Evolutionary conservation across 2,329 filamentous ascomycete species (phyloP).

Genomic region (Eutypella sp.): DNA sequence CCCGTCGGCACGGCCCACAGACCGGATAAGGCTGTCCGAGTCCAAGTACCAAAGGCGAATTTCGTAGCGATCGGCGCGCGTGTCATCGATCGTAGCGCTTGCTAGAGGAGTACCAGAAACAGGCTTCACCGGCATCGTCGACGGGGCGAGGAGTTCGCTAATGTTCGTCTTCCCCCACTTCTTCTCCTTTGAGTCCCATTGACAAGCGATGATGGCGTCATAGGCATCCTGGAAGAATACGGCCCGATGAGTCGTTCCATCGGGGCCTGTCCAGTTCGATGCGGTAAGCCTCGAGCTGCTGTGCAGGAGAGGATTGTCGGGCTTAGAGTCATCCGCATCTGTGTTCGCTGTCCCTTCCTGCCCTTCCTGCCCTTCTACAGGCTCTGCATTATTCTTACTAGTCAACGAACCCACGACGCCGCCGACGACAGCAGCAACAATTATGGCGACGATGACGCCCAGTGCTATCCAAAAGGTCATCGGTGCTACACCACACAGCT

Average conservation of each 20-base stretch:
- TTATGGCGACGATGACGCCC: conserved; percentile 4
- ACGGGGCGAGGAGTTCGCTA: conserved; percentile 13
- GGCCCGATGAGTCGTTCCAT: conserved; percentile 11
- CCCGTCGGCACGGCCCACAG: conserved; percentile 12
- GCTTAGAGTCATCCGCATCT: conserved; percentile 4
- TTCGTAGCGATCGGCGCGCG: conserved; percentile 4
- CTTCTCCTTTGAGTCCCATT: conserved; percentile 16
- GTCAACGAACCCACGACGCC: conserved; percentile 12
- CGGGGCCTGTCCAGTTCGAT: conserved; percentile 15
- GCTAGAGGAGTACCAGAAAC: conserved; percentile 18
- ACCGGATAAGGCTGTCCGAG: conserved; percentile 13
- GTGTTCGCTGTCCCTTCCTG: conserved; percentile 1
- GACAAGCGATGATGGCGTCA: conserved; percentile 14
- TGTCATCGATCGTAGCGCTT: conserved; percentile 15
- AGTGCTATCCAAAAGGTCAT: conserved; percentile 16
- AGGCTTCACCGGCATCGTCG: conserved; percentile 15
- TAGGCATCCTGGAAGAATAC: conserved; percentile 19
- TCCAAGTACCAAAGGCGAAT: conserved; percentile 19
- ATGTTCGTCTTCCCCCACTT: conserved; percentile 22
- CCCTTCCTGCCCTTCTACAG: neutral
- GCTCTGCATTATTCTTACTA: conserved; percentile 3
- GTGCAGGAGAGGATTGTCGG: conserved; percentile 8
- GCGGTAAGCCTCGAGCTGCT: conserved; percentile 15
- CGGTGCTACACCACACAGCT: conserved; percentile 15
- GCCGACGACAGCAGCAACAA: conserved; percentile 8